Evolutionary conservation across 768 basidiomycete genomes (phyloP), one percentile per base, ranked within the genome.

Genomic region (Saitozyma sp.): DNA sequence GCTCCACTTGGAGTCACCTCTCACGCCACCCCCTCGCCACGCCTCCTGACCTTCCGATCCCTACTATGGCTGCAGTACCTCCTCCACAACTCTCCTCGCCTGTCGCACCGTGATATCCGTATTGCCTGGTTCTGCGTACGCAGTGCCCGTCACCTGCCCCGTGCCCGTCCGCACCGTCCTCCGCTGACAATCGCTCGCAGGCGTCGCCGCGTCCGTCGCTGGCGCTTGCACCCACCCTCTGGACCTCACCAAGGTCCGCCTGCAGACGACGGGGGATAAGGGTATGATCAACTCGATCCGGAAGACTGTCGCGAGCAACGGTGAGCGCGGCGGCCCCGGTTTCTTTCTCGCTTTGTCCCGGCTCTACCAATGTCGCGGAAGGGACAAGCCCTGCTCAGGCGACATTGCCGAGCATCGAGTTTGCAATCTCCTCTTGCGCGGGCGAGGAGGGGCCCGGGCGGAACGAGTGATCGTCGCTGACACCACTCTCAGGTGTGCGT

Each of bases 261-360:
- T 95, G 62, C 92, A 95, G 79, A 91, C 92, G 6, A 90, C 90
- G 0, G 92, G 91, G 48, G 92, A 94, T 82, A 92, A 91, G 80
- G 85, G 89, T 58, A 93, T 95, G 92, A 81, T 93, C 76, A 81
- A 86, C 75, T 89, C 88, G 64, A 83, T 95, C 7, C 83, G 84
- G 78, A 92, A 92, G 84, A 94, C 92, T 0, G 83, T 91, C 59
- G 82, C 84, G 74, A 90, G 88, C 7, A 89, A 89, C 53, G 91
- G 91, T 84, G 54, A 41, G 58, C 59, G 6, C 13, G 16, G 41
- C 42, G 3, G 42, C 11, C 0, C 46, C 29, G 29, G 5, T 29
- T 29, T 29, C 2, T 29, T 29, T 29, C 29, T 29, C 29, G 29
- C 29, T 29, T 29, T 2, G 29, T 29, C 29, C 29, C 29, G 29